A percentile compares a stretch with the other conserved stretches of the same genome.
Conservation (phyloP, 768 basidiomycete species). For the Phylloporus sp. region DNA sequence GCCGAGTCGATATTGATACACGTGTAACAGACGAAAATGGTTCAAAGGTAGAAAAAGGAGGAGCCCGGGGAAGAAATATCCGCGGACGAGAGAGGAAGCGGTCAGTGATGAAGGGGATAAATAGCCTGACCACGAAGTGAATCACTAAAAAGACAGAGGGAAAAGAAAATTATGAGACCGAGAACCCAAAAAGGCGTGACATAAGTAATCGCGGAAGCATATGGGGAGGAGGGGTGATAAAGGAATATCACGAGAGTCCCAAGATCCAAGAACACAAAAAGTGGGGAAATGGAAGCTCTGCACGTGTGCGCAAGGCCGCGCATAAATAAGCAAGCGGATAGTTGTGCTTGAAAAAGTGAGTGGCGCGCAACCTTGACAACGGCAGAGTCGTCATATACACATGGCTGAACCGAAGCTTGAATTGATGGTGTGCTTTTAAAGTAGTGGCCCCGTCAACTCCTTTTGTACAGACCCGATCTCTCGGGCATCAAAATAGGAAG, state of each 20-base stretch:
- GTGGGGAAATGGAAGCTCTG: constrained; percentile 28
- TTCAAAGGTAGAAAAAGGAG: neutral
- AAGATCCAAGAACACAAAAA: constrained; percentile 42
- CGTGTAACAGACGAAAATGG: neutral
- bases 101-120: constrained; percentile 13
- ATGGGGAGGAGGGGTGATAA: constrained; percentile 6
- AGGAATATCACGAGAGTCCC: constrained; percentile 30
- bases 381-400: constrained; percentile 28
- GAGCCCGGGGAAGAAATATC: constrained; percentile 1
- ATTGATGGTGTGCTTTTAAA: constrained; percentile 24
- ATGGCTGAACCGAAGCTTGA: constrained; percentile 29
- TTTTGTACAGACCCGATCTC: constrained; percentile 37
- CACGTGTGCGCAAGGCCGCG: constrained; percentile 21
- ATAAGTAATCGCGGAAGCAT: constrained; percentile 18
- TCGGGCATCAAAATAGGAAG: constrained; percentile 32
- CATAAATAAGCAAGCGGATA: constrained; percentile 34
- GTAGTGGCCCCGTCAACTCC: constrained; percentile 31
- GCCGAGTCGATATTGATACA: constrained; percentile 35
- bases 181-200: constrained; percentile 20
- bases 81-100: neutral
- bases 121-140: constrained; percentile 16
- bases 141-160: constrained; percentile 28
- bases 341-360: constrained; percentile 15
- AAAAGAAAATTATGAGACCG: constrained; percentile 19
- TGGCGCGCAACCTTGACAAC: constrained; percentile 25